Conservation (phyloP, 306 rosid genomes). For the Vigna nakashimae region DNA sequence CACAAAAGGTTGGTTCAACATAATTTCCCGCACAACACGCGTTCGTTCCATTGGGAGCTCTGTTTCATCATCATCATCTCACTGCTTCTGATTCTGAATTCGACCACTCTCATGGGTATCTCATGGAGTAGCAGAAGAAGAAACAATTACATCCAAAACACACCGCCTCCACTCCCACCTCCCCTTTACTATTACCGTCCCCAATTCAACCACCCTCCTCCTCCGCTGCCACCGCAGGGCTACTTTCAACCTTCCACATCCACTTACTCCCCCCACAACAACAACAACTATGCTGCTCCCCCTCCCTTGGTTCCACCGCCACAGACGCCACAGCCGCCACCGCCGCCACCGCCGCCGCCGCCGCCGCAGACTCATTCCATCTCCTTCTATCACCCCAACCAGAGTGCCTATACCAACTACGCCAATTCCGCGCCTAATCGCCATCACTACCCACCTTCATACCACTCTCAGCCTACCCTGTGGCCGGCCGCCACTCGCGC, state of each 20-base stretch:
- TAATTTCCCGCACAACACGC: conserved; percentile 22
- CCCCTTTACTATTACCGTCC: conserved; percentile 50
- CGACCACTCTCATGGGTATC: conserved; percentile 62
- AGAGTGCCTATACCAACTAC: conserved; percentile 45
- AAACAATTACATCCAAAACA: conserved; percentile 51
- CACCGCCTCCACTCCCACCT: conserved; percentile 47
- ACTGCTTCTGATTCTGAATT: not conserved
- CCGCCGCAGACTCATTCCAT: conserved; percentile 50
- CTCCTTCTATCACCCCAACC: conserved; percentile 57
- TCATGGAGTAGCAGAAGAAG: conserved; percentile 73
- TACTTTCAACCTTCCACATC: conserved; percentile 42
- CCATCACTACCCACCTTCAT: conserved; percentile 54
- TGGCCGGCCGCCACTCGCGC: conserved; percentile 58
- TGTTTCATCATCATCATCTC: not conserved
- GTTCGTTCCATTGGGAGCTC: not conserved
- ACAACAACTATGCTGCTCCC: conserved; percentile 37
- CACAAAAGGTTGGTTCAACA: not conserved
- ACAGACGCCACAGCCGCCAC: conserved; percentile 30
- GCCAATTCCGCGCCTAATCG: conserved; percentile 42
- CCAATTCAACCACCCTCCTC: conserved; percentile 53
- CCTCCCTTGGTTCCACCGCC: conserved; percentile 14
- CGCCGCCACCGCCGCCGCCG: conserved; percentile 44
- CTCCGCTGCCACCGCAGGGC: conserved; percentile 47
- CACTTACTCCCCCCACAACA: conserved; percentile 37
- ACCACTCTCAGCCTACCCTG: conserved; percentile 62